Conservation (phyloP, 2,329 filamentous ascomycete genomes). For the Xylaria sp. region DNA sequence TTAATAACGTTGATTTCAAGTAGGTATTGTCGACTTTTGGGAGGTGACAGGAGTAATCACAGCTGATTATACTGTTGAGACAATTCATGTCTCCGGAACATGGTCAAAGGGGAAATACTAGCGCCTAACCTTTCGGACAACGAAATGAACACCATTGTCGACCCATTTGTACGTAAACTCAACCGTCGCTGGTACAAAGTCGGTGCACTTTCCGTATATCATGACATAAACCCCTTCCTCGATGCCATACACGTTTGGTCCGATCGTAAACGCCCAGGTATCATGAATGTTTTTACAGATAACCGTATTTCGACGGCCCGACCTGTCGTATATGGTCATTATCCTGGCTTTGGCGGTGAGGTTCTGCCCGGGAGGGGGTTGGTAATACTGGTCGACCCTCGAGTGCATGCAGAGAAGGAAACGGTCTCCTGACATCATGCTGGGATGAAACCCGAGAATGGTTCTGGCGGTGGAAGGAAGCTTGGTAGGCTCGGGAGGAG, state of each 20-base stretch:
- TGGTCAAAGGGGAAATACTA: background rate
- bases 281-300: background rate
- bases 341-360: background rate
- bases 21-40: background rate
- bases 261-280: background rate
- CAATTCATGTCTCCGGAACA: background rate
- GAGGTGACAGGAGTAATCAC: background rate
- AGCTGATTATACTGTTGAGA: background rate
- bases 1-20: background rate
- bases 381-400: background rate
- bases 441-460: background rate
- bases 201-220: background rate
- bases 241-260: background rate
- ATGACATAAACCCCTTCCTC: background rate
- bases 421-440: background rate
- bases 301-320: too few species aligned
- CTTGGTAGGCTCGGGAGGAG: too few species aligned
- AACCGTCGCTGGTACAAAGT: background rate
- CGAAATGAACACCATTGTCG: background rate
- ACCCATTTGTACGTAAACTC: background rate
- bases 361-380: slow-evolving; percentile 13
- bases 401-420: background rate
- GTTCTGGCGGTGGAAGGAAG: background rate
- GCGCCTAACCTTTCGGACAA: background rate
- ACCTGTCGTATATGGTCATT: background rate